Evolutionary conservation across 139 green algal genomes (phyloP).

Genomic region (Axilococcus clingmanii): DNA sequence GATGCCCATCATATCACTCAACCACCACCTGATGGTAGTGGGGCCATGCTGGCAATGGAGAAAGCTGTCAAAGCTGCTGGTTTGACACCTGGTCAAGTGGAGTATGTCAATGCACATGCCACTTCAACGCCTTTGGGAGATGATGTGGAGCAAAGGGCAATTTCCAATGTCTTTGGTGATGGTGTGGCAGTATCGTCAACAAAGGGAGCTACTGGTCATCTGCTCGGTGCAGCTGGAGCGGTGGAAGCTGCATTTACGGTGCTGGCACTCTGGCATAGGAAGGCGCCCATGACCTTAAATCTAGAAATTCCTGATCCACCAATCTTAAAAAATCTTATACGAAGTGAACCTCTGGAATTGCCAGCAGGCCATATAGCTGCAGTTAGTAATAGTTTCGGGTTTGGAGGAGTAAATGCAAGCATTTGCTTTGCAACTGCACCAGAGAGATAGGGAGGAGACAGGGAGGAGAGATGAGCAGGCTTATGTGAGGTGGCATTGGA

Average conservation of each 20-base stretch:
- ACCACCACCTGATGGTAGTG: constrained; percentile 43
- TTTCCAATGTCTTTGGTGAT: constrained; percentile 58
- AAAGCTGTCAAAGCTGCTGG: constrained; percentile 39
- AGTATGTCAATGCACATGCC: constrained; percentile 91
- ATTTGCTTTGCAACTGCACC: constrained; percentile 57
- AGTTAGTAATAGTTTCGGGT: constrained; percentile 91
- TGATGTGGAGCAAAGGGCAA: constrained; percentile 59
- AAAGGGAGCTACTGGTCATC: constrained; percentile 84
- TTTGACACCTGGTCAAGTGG: constrained; percentile 37
- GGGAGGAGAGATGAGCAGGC: too few relatives aligned
- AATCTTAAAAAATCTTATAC: constrained; percentile 34
- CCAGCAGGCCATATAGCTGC: constrained; percentile 28
- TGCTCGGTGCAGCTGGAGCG: constrained; percentile 86
- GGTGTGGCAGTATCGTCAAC: constrained; percentile 56
- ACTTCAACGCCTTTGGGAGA: constrained; percentile 75
- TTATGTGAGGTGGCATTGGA: too few relatives aligned
- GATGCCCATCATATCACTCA: constrained; percentile 92
- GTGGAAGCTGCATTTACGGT: constrained; percentile 70
- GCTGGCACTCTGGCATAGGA: constrained; percentile 49
- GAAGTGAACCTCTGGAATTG: not conserved
- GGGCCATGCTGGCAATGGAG: constrained; percentile 54
- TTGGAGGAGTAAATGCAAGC: constrained; percentile 84
- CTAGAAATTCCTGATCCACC: constrained; percentile 46
- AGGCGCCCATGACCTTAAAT: constrained; percentile 72
- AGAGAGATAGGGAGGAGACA: too few relatives aligned